Evolutionary conservation across 1,284 basidiomycete species (phyloP).

Genomic region (Microstroma glucosiphilum): DNA sequence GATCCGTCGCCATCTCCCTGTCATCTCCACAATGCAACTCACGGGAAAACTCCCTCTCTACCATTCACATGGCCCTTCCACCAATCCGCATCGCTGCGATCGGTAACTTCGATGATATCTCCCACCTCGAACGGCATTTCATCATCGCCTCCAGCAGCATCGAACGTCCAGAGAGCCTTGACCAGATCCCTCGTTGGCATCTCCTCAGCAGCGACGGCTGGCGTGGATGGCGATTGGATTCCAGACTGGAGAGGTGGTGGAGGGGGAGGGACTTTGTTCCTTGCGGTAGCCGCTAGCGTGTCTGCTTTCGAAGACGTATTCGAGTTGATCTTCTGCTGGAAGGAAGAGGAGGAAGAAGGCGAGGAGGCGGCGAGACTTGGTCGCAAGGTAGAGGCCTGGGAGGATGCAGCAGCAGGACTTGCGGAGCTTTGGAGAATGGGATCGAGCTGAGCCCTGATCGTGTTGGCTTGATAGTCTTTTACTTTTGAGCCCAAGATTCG

Average conservation of each 20-base stretch:
- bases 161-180: constrained; percentile 5
- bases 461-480: background rate
- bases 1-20: too few species aligned
- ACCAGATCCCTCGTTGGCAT: background rate
- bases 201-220: background rate
- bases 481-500: background rate
- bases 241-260: too few species aligned
- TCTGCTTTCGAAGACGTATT: background rate
- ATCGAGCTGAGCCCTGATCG: constrained; percentile 4
- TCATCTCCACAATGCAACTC: too few species aligned
- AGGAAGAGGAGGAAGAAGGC: too few species aligned
- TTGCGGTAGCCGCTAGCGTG: background rate
- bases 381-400: background rate
- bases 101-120: background rate
- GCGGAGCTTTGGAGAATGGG: too few species aligned
- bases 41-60: constrained; percentile 5
- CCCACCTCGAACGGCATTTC: background rate
- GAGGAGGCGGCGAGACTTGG: too few species aligned
- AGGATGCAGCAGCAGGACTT: background rate
- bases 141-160: background rate
- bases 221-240: background rate
- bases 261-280: background rate
- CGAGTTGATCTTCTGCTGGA: too few species aligned
- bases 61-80: background rate
- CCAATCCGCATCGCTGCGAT: background rate